Base-by-base conservation (phyloP, 768 basidiomycete genomes). In the Cantharellus anzutake region DNA sequence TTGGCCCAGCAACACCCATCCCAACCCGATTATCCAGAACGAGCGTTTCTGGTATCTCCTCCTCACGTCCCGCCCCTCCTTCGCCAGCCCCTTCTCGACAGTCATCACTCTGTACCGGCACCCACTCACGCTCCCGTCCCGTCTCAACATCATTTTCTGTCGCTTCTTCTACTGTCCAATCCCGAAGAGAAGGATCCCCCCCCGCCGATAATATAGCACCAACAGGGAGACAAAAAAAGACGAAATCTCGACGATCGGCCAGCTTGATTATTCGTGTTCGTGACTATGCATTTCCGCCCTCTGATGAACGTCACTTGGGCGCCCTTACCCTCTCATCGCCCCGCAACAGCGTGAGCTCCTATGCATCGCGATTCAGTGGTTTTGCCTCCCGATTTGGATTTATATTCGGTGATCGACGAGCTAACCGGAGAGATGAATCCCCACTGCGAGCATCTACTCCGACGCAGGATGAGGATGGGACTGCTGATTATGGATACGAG, bases 51-150 rank as follows among this genome's bases (percentile, higher is more conserved):
- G 73, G 69, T 56, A 76, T 72, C 62, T 72, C 72, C 0, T 75
- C 76, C 7, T 75, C 74, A 0, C 78, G 81, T 3, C 80, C 80
- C 41, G 81, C 81, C 0, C 81, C 82, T 0, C 77, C 77, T 3
- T 82, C 80, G 1, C 81, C 81, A 14, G 77, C 73, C 5, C 61
- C 58, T 16, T 59, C 58, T 20, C 52, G 57, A n/a, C 63, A 51
- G 34, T 35, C 57, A 38, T 57, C 38, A 11, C 50, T 42, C 16
- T 35, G 35, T 35, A 20, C 51, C 29, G 38, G 51, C 51, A 53
- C 41, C 35, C 14, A 7, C 52, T 11, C 11, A 11, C 52, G 52
- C 35, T 55, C 52, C 14, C 51, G 56, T 44, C 44, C 44, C 29
- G 56, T 44, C 41, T 7, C 58, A 3, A 4, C 58, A 41, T 3